phyloP scores from a whole-genome alignment of 768 basidiomycete genomes.

The Hypholoma fasciculare region DNA sequence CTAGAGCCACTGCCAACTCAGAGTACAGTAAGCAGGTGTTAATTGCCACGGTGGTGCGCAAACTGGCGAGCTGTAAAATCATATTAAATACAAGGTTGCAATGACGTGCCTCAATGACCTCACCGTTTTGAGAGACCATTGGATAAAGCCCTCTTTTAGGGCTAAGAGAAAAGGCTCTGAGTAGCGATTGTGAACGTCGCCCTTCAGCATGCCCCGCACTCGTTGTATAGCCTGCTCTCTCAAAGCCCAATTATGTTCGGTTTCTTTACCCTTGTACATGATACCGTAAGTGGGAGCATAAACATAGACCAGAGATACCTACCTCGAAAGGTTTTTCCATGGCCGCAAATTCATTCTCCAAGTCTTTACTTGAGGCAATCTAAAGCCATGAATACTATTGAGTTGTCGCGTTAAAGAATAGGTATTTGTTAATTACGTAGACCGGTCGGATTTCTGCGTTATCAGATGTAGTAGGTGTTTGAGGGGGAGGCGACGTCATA shows the following conservation, averaged over 20 bases:
- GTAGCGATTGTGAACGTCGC: slow-evolving; percentile 76
- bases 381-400: slow-evolving; percentile 24
- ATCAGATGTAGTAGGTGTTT: slow-evolving; percentile 39
- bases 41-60: slow-evolving; percentile 87
- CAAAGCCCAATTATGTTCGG: slow-evolving; percentile 91
- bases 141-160: slow-evolving; percentile 77
- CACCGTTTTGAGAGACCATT: slow-evolving; percentile 84
- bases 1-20: slow-evolving; percentile 72
- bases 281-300: background rate
- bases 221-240: slow-evolving; percentile 77
- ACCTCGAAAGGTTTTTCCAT: slow-evolving; percentile 87
- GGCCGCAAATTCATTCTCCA: slow-evolving; percentile 80
- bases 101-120: slow-evolving; percentile 23
- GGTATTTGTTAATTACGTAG: slow-evolving; percentile 51
- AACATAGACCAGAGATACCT: slow-evolving; percentile 14
- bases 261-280: slow-evolving; percentile 80
- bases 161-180: slow-evolving; percentile 71
- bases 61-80: slow-evolving; percentile 66
- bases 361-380: slow-evolving; percentile 84
- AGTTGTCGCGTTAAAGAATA: too few species aligned
- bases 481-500: slow-evolving; percentile 41
- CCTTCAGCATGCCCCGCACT: slow-evolving; percentile 89
- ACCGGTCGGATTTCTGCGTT: slow-evolving; percentile 56
- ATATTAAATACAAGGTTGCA: background rate
- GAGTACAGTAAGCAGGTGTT: slow-evolving; percentile 77